A percentile compares a stretch with the other conserved stretches of the same genome.
Conservation (phyloP, 2,329 filamentous ascomycete species). For the Neonectria neomacrospora region DNA sequence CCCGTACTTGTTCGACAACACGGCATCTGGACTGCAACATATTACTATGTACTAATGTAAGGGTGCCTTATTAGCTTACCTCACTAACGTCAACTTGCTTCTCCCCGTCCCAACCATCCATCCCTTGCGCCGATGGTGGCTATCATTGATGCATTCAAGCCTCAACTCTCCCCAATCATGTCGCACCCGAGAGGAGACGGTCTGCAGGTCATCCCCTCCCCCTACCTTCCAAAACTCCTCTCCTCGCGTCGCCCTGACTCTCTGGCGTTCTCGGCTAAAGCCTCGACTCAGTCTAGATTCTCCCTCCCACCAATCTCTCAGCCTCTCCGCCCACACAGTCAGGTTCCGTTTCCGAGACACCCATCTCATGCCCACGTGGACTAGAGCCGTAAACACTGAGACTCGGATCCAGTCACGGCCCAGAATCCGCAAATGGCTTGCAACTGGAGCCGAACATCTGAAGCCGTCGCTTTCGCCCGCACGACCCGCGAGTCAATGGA, state of each 20-base stretch:
- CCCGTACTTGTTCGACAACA: too few species aligned
- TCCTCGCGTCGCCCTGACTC: constrained; percentile 17
- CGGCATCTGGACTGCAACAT: too few species aligned
- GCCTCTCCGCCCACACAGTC: not conserved
- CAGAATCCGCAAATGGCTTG: constrained; percentile 19
- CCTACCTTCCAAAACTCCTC: constrained; percentile 11
- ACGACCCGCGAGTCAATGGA: constrained; percentile 21
- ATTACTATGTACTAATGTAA: too few species aligned
- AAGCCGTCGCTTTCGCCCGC: constrained; percentile 13
- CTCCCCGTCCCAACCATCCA: constrained; percentile 5
- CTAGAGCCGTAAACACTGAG: constrained; percentile 33
- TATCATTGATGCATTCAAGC: constrained; percentile 8
- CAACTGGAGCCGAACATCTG: constrained; percentile 2
- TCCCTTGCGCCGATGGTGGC: constrained; percentile 11
- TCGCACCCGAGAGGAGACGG: constrained; percentile 8
- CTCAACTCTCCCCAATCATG: constrained; percentile 13
- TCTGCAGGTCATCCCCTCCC: constrained; percentile 16
- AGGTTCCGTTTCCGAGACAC: constrained; percentile 26
- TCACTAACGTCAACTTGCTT: constrained; percentile 7
- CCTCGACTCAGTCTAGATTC: constrained; percentile 31
- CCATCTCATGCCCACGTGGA: constrained; percentile 37
- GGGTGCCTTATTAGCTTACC: too few species aligned
- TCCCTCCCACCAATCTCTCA: constrained; percentile 3
- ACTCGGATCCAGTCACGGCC: constrained; percentile 32
- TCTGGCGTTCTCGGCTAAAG: not conserved